Evolutionary conservation across 352 stramenopile genomes (phyloP).

Genomic region (Thalassiosira exigua): DNA sequence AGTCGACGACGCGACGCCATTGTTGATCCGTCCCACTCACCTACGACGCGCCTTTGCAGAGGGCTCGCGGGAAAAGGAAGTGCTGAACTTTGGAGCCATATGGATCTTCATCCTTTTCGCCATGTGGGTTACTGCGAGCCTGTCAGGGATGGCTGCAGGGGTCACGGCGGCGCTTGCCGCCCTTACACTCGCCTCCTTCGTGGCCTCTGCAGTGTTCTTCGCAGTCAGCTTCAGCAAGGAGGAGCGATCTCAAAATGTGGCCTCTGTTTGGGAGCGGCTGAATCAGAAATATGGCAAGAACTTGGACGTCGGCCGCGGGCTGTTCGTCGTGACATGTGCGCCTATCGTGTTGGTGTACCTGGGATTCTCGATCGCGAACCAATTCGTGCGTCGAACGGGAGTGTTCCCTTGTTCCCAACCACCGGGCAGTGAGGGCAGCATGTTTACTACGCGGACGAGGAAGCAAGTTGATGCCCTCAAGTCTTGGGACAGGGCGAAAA

Average conservation of each 20-base stretch:
- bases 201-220: constrained; percentile 64
- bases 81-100: constrained; percentile 68
- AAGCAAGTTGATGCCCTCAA: constrained; percentile 59
- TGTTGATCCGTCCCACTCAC: neutral
- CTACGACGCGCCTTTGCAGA: constrained; percentile 16
- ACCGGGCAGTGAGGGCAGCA: constrained; percentile 15
- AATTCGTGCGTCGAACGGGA: constrained; percentile 59
- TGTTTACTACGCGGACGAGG: constrained; percentile 53
- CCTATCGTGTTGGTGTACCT: constrained; percentile 69
- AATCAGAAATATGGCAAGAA: constrained; percentile 52
- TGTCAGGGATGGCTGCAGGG: constrained; percentile 62
- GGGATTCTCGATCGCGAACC: constrained; percentile 66
- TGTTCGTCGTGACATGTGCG: constrained; percentile 63
- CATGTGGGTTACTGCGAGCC: constrained; percentile 67
- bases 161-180: constrained; percentile 59
- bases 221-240: constrained; percentile 55
- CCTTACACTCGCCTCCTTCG: constrained; percentile 64
- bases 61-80: constrained; percentile 50
- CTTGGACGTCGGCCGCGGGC: constrained; percentile 53
- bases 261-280: constrained; percentile 37
- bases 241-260: constrained; percentile 39
- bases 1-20: neutral
- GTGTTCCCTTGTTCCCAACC: constrained; percentile 52
- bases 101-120: constrained; percentile 68
- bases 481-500: constrained; percentile 60